Base-by-base conservation (phyloP, 2,329 filamentous ascomycete genomes). In the Trichophyton schoenleinii region DNA sequence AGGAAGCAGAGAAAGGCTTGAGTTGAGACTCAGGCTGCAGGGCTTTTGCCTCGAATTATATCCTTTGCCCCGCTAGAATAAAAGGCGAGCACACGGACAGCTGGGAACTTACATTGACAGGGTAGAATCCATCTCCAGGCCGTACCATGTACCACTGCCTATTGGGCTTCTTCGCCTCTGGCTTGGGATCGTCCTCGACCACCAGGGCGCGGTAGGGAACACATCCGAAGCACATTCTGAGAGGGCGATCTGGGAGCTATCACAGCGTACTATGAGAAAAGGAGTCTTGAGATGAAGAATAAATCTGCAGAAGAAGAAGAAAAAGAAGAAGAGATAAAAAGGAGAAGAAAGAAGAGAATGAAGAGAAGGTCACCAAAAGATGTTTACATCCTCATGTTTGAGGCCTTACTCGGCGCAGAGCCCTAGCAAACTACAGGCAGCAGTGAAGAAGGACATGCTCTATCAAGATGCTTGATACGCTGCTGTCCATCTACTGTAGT, bases 211-310 rank as follows among this genome's bases (percentile, higher is more conserved):
- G 63, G 41, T 64, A 64, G 11, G 64, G 64, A 11, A 63, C 53
- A 57, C 64, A 64, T 22, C 63, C 63, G 41, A 61, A 62, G 25
- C 63, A 64, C 62, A 64, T 64, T 20, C 34, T 64, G 63, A n/a
- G 58, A 48, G 31, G 38, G 15, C 28, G 13, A 28, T 38, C 25
- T 59, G 13, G 41, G 41, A 46, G 22, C 44, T 44, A 18, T 18
- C 34, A 38, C 34, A 13, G 34, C 13, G 9, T 3, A 38, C 13
- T 13, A 38, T 13, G 34, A 38, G 34, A 44, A 44, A n/a, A 8
- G n/a, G n/a, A 7, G n/a, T n/a, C 41, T 44, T 44, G 41, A 18
- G 41, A 44, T 7, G 41, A 44, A 44, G 41, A 20, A 20, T 7
- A 20, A 44, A 44, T 44, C 20, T 44, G 18, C 57, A 28, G 22